These are phyloP conservation scores for Pseudoturritis turrita DNA, from an alignment of 345 rosid species.

Conservation along the genomic window DNA sequence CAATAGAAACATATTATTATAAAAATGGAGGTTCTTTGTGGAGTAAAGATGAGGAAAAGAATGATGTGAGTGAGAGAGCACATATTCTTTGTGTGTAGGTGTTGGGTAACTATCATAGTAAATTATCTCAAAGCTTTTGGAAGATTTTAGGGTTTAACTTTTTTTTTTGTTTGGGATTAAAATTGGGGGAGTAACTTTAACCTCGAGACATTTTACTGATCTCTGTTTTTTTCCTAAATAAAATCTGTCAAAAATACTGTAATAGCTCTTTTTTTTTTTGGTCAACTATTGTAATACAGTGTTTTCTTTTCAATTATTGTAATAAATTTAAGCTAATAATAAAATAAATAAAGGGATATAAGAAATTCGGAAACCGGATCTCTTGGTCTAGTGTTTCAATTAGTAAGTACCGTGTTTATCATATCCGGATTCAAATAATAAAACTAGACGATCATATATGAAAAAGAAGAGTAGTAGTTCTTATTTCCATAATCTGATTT, in stretches of 20 bases:
- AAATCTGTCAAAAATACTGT: not conserved
- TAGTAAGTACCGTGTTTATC: not conserved
- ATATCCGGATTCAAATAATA: not conserved
- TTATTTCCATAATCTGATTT: no score
- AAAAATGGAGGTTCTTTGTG: conserved; percentile 17
- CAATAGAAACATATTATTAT: conserved; percentile 16
- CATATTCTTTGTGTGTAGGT: conserved; percentile 36
- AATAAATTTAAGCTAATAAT: not conserved
- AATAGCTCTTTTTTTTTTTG: not conserved
- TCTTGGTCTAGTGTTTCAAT: not conserved
- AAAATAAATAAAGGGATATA: not conserved
- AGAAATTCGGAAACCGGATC: not conserved
- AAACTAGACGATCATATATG: no score
- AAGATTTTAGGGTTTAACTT: conserved; percentile 20
- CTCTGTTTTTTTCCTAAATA: conserved; percentile 1
- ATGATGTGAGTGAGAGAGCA: conserved; percentile 21
- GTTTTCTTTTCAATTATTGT: not conserved
- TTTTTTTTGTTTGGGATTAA: not conserved
- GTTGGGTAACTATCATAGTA: conserved; percentile 28
- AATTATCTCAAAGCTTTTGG: conserved; percentile 19
- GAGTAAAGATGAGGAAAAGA: conserved; percentile 33
- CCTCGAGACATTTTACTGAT: conserved; percentile 18
- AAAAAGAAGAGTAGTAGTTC: no score
- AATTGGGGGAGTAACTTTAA: conserved; percentile 13
- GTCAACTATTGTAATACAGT: not conserved